A percentile compares a stretch with the other conserved stretches of the same genome.
Evolutionary conservation across 257 asterid species (phyloP).

Genomic region (Verbena officinalis): DNA sequence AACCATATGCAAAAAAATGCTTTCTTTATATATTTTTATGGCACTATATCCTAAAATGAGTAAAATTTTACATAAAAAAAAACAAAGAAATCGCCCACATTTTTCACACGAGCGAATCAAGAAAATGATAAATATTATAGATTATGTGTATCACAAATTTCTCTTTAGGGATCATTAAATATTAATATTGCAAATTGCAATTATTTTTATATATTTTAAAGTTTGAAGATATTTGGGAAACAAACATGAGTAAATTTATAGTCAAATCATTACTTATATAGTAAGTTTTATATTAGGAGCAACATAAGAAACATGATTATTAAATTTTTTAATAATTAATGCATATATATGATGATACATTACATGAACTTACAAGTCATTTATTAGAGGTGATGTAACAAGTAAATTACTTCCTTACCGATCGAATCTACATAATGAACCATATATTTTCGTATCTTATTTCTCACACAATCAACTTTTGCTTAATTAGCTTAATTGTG

Average conservation of each 20-base stretch:
- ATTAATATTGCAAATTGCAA: too few relatives aligned
- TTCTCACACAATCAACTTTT: constrained; percentile 2
- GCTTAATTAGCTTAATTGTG: not conserved
- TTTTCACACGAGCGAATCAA: too few relatives aligned
- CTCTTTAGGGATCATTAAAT: too few relatives aligned
- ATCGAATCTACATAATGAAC: not conserved
- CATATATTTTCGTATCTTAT: not conserved
- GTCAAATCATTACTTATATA: too few relatives aligned
- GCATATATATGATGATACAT: not conserved
- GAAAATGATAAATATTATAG: not conserved
- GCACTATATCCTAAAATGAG: too few relatives aligned
- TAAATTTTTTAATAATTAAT: not conserved
- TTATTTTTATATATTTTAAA: not conserved
- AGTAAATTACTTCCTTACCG: not conserved
- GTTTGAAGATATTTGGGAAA: not conserved
- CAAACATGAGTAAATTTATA: not conserved
- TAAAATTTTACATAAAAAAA: too few relatives aligned
- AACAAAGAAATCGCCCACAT: too few relatives aligned
- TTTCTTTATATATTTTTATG: too few relatives aligned
- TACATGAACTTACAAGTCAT: too few relatives aligned
- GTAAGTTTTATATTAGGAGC: too few relatives aligned
- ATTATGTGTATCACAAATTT: too few relatives aligned
- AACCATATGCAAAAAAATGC: too few relatives aligned
- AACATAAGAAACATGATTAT: not conserved
- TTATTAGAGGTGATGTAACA: not conserved